phyloP scores from a whole-genome alignment of 306 rosid species.

The Rubus idaeus region DNA sequence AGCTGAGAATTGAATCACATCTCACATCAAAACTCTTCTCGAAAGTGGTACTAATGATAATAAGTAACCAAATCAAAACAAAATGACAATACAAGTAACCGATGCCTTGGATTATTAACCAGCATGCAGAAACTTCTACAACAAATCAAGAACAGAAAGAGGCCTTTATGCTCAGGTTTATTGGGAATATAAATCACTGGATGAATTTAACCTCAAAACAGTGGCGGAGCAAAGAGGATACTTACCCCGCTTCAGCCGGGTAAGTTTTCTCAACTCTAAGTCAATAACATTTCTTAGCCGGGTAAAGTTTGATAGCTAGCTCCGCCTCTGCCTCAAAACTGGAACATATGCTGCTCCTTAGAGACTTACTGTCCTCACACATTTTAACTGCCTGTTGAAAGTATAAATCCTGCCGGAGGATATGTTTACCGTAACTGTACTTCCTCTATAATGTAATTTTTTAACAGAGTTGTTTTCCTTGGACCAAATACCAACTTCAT shows the following conservation, averaged over 20 bases:
- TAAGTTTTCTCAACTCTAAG: too few relatives aligned
- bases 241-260: too few relatives aligned
- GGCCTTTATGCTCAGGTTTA: not conserved
- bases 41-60: too few relatives aligned
- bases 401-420: slow-evolving; percentile 53
- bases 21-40: not conserved
- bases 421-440: slow-evolving; percentile 33
- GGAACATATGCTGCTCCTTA: slow-evolving; percentile 5
- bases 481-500: slow-evolving; percentile 73
- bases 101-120: not conserved
- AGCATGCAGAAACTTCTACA: not conserved
- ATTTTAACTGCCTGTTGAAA: slow-evolving; percentile 51
- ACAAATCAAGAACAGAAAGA: not conserved
- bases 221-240: too few relatives aligned
- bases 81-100: not conserved
- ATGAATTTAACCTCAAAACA: not conserved
- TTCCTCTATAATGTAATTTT: slow-evolving; percentile 59
- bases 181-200: not conserved
- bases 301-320: too few relatives aligned
- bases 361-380: slow-evolving; percentile 35
- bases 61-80: not conserved
- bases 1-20: too few relatives aligned
- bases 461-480: slow-evolving; percentile 37
- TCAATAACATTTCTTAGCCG: too few relatives aligned
- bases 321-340: not conserved